These are phyloP conservation scores for Pythium brassicae DNA, from an alignment of 352 stramenopile genomes.

Conservation along the genomic window DNA sequence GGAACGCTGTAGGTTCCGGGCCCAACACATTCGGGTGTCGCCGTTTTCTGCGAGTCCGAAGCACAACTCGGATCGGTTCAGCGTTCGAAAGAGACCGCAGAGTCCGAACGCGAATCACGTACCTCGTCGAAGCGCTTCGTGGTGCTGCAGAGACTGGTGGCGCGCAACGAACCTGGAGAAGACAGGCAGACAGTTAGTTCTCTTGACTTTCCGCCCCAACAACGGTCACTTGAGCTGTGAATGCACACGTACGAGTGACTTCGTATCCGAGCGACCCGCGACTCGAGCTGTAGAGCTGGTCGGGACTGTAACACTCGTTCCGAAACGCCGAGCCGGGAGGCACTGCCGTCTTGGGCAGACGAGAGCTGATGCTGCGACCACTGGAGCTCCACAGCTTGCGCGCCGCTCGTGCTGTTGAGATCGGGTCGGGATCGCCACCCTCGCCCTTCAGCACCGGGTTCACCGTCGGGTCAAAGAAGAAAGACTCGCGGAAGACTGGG, in stretches of 20 bases:
- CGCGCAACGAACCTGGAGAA: constrained; percentile 48
- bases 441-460: constrained; percentile 45
- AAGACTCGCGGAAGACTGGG: constrained; percentile 52
- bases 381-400: constrained; percentile 45
- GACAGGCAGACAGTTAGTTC: neutral
- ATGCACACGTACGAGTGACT: constrained; percentile 34
- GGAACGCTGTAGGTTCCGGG: constrained; percentile 55
- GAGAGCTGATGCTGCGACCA: constrained; percentile 35
- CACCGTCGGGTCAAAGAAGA: constrained; percentile 50
- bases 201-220: neutral
- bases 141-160: constrained; percentile 61
- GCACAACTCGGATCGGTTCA: neutral
- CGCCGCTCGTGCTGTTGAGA: constrained; percentile 35
- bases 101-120: too few relatives aligned
- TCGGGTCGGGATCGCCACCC: constrained; percentile 25
- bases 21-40: constrained; percentile 41
- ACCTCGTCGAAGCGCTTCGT: constrained; percentile 53
- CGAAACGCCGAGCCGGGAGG: constrained; percentile 58
- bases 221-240: neutral
- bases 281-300: constrained; percentile 68
- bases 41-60: constrained; percentile 27
- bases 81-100: neutral
- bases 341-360: constrained; percentile 49
- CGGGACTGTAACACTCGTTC: constrained; percentile 52
- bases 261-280: constrained; percentile 56